Conservation (phyloP, 2,329 filamentous ascomycete genomes). For the Aspergillus quadrilineatus region DNA sequence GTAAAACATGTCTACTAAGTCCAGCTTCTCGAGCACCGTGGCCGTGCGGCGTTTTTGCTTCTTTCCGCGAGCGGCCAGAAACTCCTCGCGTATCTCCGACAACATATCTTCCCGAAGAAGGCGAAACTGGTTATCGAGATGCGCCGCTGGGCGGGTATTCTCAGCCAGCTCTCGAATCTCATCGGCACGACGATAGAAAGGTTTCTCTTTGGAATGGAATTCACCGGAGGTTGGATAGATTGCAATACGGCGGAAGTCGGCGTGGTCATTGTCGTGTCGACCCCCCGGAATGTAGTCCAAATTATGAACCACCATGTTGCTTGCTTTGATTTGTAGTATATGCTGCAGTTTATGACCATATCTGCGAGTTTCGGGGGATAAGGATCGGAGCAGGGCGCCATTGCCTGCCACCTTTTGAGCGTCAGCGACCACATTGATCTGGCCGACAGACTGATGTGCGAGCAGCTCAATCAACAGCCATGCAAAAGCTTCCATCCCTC, state of each 20-base stretch:
- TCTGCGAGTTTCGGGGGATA: constrained; percentile 30
- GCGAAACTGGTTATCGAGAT: constrained; percentile 71
- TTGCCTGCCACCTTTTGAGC: constrained; percentile 27
- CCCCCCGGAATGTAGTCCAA: constrained; percentile 53
- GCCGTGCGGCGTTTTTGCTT: constrained; percentile 48
- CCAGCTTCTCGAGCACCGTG: constrained; percentile 36
- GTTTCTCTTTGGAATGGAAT: constrained; percentile 52
- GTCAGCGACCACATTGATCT: constrained; percentile 28
- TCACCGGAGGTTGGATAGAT: constrained; percentile 69
- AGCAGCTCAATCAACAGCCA: constrained; percentile 55
- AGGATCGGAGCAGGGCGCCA: constrained; percentile 27
- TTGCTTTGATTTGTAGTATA: constrained; percentile 30
- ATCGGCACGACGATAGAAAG: constrained; percentile 57
- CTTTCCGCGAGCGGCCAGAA: constrained; percentile 52
- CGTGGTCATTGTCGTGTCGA: constrained; percentile 71
- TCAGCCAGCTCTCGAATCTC: constrained; percentile 39
- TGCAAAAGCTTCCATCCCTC: constrained; percentile 41
- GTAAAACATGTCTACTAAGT: constrained; percentile 41
- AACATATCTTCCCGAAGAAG: constrained; percentile 71
- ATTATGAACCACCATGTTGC: constrained; percentile 5
- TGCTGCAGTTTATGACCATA: constrained; percentile 47
- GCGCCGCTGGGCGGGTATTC: constrained; percentile 44
- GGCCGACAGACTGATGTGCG: constrained; percentile 30
- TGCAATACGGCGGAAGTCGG: constrained; percentile 59
- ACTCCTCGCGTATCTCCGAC: constrained; percentile 62